Base-by-base conservation (phyloP, 371 early-diverging fungal genomes). In the Lichtheimia hyalospora region DNA sequence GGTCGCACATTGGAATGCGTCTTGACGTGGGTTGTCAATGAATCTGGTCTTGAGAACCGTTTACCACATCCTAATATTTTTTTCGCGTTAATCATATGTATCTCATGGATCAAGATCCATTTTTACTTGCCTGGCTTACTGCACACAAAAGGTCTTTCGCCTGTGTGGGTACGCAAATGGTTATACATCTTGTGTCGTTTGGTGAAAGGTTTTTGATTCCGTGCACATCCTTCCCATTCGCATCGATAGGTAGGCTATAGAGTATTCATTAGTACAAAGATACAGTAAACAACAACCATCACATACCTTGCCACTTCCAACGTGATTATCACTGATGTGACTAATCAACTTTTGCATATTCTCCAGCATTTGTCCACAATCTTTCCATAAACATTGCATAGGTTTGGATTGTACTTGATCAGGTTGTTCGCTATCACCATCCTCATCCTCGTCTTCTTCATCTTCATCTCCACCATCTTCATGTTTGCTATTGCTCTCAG, bases 121-220 rank as follows among this genome's bases (percentile, higher is more conserved):
- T 6, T 24, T 3, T 24, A 28, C 20, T 18, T 52, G 25, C 60
- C 87, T 60, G 56, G 55, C 20, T 65, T 70, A 0, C 57, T 48
- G 27, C 76, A 79, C 10, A 70, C 60, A 71, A 88, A 92, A 5
- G 92, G 92, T 21, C 87, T 77, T 69, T 91, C 90, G 8, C 93
- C 92, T n/a, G 92, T 92, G 69, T 96, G 96, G 16, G 92, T 92
- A 15, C 96, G 88, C 60, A 91, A 66, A 70, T 96, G 96, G 62
- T 94, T 92, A 58, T 85, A 87, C 84, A 94, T 90, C 69, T 93
- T 92, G 75, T 95, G 96, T 10, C 96, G 79, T 66, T 95, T 94
- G 39, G 91, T 82, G 70, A 95, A 95, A 10, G 94, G 92, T 61
- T 86, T 84, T 62, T 83, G 78, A 58, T 78, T 75, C 49, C 96